These are phyloP conservation scores for Boletus mariae DNA, from an alignment of 1,284 basidiomycete genomes.

Conservation along the genomic window DNA sequence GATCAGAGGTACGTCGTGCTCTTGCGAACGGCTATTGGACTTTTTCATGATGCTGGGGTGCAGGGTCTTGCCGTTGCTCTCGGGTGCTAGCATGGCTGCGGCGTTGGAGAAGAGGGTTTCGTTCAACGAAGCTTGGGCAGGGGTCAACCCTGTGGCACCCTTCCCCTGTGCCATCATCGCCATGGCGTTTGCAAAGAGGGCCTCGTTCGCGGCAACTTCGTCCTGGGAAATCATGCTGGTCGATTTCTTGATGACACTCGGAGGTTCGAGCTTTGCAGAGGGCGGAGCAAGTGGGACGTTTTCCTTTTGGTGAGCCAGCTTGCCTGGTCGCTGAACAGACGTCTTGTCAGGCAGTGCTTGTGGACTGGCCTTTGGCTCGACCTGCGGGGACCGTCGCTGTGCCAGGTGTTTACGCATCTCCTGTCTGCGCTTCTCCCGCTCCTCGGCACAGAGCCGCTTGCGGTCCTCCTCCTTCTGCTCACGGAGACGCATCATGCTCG, in stretches of 20 bases:
- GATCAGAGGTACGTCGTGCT: slow-evolving; percentile 28
- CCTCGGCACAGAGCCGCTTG: slow-evolving; percentile 42
- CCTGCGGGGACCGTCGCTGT: slow-evolving; percentile 20
- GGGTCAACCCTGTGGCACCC: slow-evolving; percentile 6
- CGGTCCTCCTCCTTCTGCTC: slow-evolving; percentile 49
- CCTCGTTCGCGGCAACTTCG: slow-evolving; percentile 25
- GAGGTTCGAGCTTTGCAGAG: slow-evolving; percentile 19
- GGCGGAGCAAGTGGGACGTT: slow-evolving; percentile 9
- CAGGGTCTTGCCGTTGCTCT: slow-evolving; percentile 7
- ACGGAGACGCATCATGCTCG: slow-evolving; percentile 43
- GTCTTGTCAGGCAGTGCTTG: slow-evolving; percentile 13
- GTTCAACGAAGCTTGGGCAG: slow-evolving; percentile 22
- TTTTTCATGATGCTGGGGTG: slow-evolving; percentile 27
- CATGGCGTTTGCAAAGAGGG: slow-evolving; percentile 26
- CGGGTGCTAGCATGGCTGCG: slow-evolving; percentile 18
- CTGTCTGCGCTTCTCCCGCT: slow-evolving; percentile 40
- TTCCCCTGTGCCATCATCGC: slow-evolving; percentile 22
- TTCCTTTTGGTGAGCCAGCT: slow-evolving; percentile 21
- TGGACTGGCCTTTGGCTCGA: slow-evolving; percentile 18
- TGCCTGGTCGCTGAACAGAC: slow-evolving; percentile 9
- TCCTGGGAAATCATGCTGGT: slow-evolving; percentile 26
- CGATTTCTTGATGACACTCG: slow-evolving; percentile 24
- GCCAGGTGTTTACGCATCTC: slow-evolving; percentile 30
- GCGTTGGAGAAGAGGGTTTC: slow-evolving; percentile 25
- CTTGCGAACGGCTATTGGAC: slow-evolving; percentile 25